Percentiles rank a stretch among this genome's conserved stretches.
Conservation (phyloP, 345 rosid species). For the Melaleuca alternifolia region DNA sequence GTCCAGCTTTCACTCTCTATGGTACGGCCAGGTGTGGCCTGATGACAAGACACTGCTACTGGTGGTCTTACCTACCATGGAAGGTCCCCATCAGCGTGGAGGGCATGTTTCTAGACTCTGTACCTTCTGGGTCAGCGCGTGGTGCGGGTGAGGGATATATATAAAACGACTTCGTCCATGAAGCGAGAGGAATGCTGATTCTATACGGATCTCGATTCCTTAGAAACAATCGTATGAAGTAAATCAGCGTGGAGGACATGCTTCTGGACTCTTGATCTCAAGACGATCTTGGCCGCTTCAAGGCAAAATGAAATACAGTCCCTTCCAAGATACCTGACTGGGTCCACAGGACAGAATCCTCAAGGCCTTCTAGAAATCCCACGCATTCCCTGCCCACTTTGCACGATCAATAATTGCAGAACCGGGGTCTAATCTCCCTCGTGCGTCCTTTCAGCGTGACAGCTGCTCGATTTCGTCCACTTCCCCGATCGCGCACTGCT, state of each 20-base stretch:
- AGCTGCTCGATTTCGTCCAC: not conserved
- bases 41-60: not conserved
- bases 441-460: not conserved
- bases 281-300: not conserved
- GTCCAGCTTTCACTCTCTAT: not conserved
- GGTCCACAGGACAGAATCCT: no score
- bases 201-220: not conserved
- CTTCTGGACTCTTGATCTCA: no score
- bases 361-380: no score
- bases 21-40: not conserved
- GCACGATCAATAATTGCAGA: no score
- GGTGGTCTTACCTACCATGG: not conserved
- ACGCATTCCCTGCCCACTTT: no score
- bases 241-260: not conserved
- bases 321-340: not conserved
- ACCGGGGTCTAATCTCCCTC: no score
- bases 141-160: not conserved
- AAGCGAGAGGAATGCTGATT: not conserved
- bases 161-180: not conserved
- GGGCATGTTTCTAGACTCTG: not conserved
- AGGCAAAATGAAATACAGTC: not conserved
- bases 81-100: not conserved
- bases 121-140: not conserved
- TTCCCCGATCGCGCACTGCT: not conserved
- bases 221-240: not conserved